phyloP scores from a whole-genome alignment of 2,329 filamentous ascomycete genomes.

The Colletotrichum sidae region DNA sequence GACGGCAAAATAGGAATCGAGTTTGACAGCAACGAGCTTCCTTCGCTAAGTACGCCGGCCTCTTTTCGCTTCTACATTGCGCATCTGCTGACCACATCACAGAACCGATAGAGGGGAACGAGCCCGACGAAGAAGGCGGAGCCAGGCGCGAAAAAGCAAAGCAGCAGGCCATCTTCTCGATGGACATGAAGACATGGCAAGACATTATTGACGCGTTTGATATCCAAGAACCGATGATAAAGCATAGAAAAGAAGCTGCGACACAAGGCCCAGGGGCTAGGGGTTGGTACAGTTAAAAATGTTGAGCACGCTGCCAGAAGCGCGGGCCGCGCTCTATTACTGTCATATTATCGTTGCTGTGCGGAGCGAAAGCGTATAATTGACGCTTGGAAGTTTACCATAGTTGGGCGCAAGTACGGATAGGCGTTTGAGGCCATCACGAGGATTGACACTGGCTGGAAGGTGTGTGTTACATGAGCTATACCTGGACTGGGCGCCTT shows the following conservation, averaged over 20 bases:
- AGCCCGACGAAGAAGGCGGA: constrained; percentile 57
- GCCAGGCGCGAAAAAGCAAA: constrained; percentile 68
- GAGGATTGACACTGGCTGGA: no score
- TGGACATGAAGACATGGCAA: constrained; percentile 88
- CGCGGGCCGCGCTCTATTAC: neutral
- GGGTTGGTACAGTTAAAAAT: constrained; percentile 73
- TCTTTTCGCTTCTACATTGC: constrained; percentile 22
- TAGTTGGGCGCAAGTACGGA: no score
- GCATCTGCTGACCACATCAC: constrained; percentile 33
- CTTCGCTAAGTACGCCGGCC: constrained; percentile 78
- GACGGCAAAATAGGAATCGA: constrained; percentile 84
- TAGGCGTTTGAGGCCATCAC: neutral
- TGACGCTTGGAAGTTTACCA: no score
- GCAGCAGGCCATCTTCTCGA: constrained; percentile 88
- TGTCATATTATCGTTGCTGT: neutral
- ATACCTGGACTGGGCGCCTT: no score
- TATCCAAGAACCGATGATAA: constrained; percentile 84
- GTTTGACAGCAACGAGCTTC: constrained; percentile 78
- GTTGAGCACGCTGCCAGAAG: neutral
- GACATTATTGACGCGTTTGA: constrained; percentile 80
- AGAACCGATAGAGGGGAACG: constrained; percentile 54
- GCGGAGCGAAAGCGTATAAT: neutral
- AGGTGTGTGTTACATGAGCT: no score
- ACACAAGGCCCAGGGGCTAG: constrained; percentile 63
- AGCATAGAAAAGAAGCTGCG: constrained; percentile 76